Evolutionary conservation across 345 rosid genomes (phyloP).

Genomic region (Eucalyptus marginata): DNA sequence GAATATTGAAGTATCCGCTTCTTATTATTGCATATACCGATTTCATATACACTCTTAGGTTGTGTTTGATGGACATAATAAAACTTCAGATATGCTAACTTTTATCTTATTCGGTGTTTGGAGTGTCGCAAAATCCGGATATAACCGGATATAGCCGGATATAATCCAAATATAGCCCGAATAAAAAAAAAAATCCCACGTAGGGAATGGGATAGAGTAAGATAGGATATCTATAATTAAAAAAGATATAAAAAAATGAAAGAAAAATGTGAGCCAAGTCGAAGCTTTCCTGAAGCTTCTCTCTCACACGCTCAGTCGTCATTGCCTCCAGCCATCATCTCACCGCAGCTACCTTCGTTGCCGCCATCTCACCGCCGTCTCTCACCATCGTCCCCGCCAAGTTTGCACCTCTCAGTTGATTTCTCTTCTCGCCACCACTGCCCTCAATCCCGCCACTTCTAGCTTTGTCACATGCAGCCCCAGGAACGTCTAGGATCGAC

Average conservation of each 20-base stretch:
- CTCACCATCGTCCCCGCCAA: background rate
- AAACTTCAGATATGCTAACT: too few relatives aligned
- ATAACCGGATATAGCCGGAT: too few relatives aligned
- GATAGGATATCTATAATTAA: too few relatives aligned
- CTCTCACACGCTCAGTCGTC: too few relatives aligned
- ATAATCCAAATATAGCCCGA: too few relatives aligned
- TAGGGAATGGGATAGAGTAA: accelerated
- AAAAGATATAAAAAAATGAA: too few relatives aligned
- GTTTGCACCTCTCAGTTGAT: background rate
- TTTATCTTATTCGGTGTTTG: background rate
- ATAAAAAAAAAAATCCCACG: too few relatives aligned
- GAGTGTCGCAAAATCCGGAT: too few relatives aligned
- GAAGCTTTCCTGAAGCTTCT: too few relatives aligned
- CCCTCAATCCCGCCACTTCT: background rate
- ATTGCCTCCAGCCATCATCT: background rate
- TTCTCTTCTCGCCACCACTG: background rate
- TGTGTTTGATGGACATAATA: accelerated
- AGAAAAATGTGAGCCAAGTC: too few relatives aligned
- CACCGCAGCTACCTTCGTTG: background rate
- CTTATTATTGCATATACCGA: accelerated
- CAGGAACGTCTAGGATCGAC: too few relatives aligned
- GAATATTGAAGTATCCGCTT: background rate
- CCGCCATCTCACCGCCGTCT: background rate
- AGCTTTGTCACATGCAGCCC: too few relatives aligned
- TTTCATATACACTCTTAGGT: background rate